These are phyloP conservation scores for Globisporangium cederbergense DNA, from an alignment of 352 stramenopile genomes.

Conservation along the genomic window DNA sequence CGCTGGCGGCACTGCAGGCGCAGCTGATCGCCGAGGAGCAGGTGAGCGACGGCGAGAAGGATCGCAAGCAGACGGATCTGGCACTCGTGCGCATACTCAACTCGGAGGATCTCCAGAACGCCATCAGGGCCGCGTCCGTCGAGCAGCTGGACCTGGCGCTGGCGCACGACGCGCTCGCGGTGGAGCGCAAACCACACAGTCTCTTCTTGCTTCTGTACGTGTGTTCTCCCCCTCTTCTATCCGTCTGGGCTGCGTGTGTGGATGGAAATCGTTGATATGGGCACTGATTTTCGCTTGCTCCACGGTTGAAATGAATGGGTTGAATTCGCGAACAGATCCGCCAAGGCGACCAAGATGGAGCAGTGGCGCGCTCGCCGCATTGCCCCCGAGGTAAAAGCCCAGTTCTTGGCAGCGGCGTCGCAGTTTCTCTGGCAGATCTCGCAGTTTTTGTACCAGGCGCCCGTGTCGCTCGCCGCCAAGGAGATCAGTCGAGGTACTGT, in stretches of 20 bases:
- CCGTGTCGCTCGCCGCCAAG: constrained; percentile 41
- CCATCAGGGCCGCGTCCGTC: constrained; percentile 47
- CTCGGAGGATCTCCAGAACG: constrained; percentile 40
- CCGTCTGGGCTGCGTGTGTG: background rate
- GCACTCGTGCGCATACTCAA: constrained; percentile 37
- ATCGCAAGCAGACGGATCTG: constrained; percentile 48
- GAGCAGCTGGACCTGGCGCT: constrained; percentile 60
- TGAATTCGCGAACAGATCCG: constrained; percentile 21
- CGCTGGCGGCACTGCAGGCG: constrained; percentile 45
- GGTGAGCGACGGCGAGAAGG: constrained; percentile 30
- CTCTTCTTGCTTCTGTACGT: constrained; percentile 49
- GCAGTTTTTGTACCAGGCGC: constrained; percentile 51
- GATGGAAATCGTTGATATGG: background rate
- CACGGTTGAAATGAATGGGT: background rate
- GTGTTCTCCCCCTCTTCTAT: background rate
- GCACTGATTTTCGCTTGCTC: background rate
- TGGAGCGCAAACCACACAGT: constrained; percentile 47
- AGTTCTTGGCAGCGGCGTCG: constrained; percentile 22
- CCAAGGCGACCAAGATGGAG: constrained; percentile 61
- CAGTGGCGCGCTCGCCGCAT: constrained; percentile 25
- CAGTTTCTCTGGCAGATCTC: constrained; percentile 40
- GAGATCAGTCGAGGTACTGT: constrained; percentile 50
- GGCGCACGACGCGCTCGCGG: constrained; percentile 40
- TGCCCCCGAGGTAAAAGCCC: constrained; percentile 17
- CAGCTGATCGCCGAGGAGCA: constrained; percentile 37